These are phyloP conservation scores for Cladophialophora bantiana DNA, from an alignment of 2,329 filamentous ascomycete genomes.

Conservation along the genomic window DNA sequence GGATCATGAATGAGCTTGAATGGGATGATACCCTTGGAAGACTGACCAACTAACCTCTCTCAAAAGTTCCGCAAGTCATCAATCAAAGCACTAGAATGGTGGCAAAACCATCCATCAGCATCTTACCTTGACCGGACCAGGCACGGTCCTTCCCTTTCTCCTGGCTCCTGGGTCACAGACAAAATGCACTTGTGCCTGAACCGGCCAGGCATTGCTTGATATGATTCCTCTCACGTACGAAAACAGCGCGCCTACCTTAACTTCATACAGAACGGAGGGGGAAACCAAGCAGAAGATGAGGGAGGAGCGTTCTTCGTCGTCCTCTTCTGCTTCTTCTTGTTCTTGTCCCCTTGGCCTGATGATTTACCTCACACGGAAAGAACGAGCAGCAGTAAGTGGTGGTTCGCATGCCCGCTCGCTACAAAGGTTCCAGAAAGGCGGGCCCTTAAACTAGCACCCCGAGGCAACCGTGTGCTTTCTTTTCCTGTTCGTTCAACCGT, in stretches of 20 bases:
- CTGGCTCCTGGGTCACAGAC: background rate
- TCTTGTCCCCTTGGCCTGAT: no score
- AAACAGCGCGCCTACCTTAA: background rate
- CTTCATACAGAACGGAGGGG: background rate
- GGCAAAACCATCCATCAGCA: background rate
- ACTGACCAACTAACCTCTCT: no score
- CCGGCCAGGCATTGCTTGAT: background rate
- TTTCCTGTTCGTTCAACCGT: background rate
- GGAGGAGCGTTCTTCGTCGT: background rate
- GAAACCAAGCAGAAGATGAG: background rate
- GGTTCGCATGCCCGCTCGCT: background rate
- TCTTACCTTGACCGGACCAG: background rate
- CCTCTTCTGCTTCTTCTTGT: no score
- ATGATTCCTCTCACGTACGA: background rate
- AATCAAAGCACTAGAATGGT: background rate
- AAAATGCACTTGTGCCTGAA: slow-evolving; percentile 1
- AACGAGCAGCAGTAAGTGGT: background rate
- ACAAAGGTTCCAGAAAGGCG: background rate
- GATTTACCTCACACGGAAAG: background rate
- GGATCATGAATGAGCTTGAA: background rate
- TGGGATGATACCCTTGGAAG: no score
- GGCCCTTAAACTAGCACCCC: no score
- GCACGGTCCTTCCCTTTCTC: background rate
- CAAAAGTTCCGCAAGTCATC: background rate
- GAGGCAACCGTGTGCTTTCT: background rate